phyloP scores from a whole-genome alignment of 495 filamentous ascomycete genomes.

The Lentithecium fluviatile region DNA sequence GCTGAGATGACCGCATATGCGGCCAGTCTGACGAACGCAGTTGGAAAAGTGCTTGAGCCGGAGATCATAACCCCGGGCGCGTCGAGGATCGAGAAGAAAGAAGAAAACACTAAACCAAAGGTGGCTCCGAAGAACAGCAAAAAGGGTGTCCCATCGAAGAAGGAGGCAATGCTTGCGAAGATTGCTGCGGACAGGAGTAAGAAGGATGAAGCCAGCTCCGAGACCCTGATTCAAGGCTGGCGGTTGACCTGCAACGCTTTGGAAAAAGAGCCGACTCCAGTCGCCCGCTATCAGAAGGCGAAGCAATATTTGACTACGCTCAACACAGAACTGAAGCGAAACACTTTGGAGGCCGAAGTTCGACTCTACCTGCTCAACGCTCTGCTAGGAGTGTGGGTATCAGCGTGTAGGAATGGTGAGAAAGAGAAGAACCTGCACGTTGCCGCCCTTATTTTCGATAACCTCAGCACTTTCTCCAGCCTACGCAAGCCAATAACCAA shows the following conservation, averaged over 20 bases:
- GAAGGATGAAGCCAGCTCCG: conserved; percentile 34
- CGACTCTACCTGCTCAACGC: conserved; percentile 50
- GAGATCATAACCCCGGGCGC: conserved; percentile 54
- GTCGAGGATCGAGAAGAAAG: conserved; percentile 39
- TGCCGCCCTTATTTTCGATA: conserved; percentile 39
- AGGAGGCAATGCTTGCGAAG: conserved; percentile 41
- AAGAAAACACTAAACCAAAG: conserved; percentile 28
- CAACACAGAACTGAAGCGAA: conserved; percentile 31
- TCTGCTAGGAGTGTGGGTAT: conserved; percentile 43
- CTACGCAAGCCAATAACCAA: conserved; percentile 39
- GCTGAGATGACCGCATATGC: conserved; percentile 66
- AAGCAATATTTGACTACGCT: conserved; percentile 40
- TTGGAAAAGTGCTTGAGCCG: conserved; percentile 62
- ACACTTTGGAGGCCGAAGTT: conserved; percentile 47
- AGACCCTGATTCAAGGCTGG: conserved; percentile 34
- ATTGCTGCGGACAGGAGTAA: conserved; percentile 37
- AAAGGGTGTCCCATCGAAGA: conserved; percentile 32
- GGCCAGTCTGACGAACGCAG: conserved; percentile 64
- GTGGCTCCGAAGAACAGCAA: conserved; percentile 11
- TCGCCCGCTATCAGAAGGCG: conserved; percentile 31
- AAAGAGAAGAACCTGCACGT: conserved; percentile 33
- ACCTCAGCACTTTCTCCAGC: conserved; percentile 20
- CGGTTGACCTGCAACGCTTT: conserved; percentile 27
- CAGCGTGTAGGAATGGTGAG: conserved; percentile 25
- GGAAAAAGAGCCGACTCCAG: conserved; percentile 31